A percentile compares a stretch with the other conserved stretches of the same genome.
Evolutionary conservation across 1,139 yeast species (phyloP).

Genomic region (Hansenula sp.): DNA sequence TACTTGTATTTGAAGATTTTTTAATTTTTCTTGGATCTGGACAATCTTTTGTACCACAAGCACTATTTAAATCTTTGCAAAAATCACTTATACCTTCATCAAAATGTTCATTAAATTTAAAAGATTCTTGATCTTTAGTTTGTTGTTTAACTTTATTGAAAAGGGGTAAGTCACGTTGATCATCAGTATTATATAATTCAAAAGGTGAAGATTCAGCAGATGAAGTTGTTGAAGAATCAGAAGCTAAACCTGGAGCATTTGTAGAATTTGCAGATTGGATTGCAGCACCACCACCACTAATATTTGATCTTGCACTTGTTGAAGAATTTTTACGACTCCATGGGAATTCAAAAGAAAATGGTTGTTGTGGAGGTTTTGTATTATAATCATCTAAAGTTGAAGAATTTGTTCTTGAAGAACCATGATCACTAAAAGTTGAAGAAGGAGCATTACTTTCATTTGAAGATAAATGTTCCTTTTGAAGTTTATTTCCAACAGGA

Average conservation of each 20-base stretch:
- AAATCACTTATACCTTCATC: slow-evolving; percentile 54
- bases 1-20: slow-evolving; percentile 7
- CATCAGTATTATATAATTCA: slow-evolving; percentile 19
- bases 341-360: slow-evolving; percentile 39
- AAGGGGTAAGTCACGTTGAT: slow-evolving; percentile 16
- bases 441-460: neutral
- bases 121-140: slow-evolving; percentile 11
- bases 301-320: slow-evolving; percentile 3
- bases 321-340: slow-evolving; percentile 24
- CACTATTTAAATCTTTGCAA: slow-evolving; percentile 70
- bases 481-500: neutral
- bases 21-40: slow-evolving; percentile 50
- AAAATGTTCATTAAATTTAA: slow-evolving; percentile 37
- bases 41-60: slow-evolving; percentile 74
- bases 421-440: neutral
- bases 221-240: slow-evolving; percentile 19
- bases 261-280: neutral
- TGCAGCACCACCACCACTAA: neutral
- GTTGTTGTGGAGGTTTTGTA: slow-evolving; percentile 17
- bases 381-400: slow-evolving; percentile 5
- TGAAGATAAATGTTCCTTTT: neutral
- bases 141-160: slow-evolving; percentile 13
- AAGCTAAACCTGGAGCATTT: slow-evolving; percentile 21
- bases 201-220: slow-evolving; percentile 21
- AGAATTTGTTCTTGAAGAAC: slow-evolving; percentile 9